Evolutionary conservation across 176 grass and related monocot species (phyloP).

Genomic region (Zizania latifolia): DNA sequence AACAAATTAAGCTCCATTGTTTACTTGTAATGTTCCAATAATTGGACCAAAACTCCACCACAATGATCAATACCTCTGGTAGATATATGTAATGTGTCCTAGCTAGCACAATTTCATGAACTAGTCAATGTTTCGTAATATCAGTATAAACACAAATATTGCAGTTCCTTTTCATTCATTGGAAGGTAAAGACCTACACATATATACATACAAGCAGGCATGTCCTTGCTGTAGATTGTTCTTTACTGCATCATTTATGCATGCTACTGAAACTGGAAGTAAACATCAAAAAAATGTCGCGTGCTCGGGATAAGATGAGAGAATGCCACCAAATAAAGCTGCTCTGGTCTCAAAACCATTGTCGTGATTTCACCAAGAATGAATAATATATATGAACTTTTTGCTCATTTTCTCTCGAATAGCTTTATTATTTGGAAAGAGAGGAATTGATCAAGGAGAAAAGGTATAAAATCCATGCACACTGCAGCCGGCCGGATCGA

Average conservation of each 20-base stretch:
- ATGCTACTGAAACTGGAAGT: background rate
- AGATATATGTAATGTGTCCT: too few relatives aligned
- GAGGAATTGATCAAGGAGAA: background rate
- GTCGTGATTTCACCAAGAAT: background rate
- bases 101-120: background rate
- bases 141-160: background rate
- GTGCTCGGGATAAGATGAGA: background rate
- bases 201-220: background rate
- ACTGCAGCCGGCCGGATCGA: background rate
- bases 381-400: background rate
- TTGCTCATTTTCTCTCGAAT: background rate
- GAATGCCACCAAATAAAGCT: background rate
- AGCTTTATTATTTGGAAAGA: background rate
- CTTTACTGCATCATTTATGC: background rate
- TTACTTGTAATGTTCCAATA: conserved; percentile 2
- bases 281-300: background rate
- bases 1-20: background rate
- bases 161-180: background rate
- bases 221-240: background rate
- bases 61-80: too few relatives aligned
- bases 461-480: background rate
- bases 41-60: background rate
- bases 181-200: background rate
- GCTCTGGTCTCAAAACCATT: background rate
- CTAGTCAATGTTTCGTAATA: background rate